Percentiles rank a stretch among this genome's conserved stretches.
Conservation (phyloP, 2,329 filamentous ascomycete genomes). For the Arthrobotrys megalospora region DNA sequence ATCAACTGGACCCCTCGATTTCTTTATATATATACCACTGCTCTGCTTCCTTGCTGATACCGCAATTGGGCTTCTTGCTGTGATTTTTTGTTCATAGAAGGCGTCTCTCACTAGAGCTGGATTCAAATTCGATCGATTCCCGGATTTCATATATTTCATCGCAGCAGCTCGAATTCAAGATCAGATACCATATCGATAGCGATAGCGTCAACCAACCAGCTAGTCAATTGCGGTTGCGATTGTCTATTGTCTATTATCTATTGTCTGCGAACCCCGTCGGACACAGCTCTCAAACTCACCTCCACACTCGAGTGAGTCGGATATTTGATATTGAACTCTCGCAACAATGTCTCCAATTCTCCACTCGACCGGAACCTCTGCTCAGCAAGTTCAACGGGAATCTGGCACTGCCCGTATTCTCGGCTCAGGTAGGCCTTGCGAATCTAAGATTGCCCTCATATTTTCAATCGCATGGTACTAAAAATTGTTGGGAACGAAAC, state of each 20-base stretch:
- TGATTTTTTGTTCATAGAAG: background rate
- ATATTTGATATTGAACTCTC: slow-evolving; percentile 16
- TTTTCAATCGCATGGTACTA: slow-evolving; percentile 3
- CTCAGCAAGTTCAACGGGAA: slow-evolving; percentile 82
- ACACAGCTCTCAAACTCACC: background rate
- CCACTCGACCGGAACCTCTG: slow-evolving; percentile 68
- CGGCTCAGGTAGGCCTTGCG: slow-evolving; percentile 80
- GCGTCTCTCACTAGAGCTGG: slow-evolving; percentile 3
- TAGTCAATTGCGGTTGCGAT: background rate
- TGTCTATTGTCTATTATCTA: too few relatives aligned
- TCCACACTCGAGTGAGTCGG: background rate
- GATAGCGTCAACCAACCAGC: background rate
- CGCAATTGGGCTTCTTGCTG: background rate
- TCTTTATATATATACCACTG: background rate
- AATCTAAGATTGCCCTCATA: background rate
- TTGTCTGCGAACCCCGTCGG: too few relatives aligned
- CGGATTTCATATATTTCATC: background rate
- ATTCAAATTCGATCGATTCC: too few relatives aligned
- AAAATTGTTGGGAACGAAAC: slow-evolving; percentile 38
- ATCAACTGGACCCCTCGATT: background rate
- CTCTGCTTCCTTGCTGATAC: background rate
- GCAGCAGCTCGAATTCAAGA: background rate
- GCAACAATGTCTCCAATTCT: slow-evolving; percentile 75
- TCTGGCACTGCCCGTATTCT: slow-evolving; percentile 88
- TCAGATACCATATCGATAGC: slow-evolving; percentile 3